phyloP scores from a whole-genome alignment of 1,139 yeast genomes.

The Saccharomyces hybrid region DNA sequence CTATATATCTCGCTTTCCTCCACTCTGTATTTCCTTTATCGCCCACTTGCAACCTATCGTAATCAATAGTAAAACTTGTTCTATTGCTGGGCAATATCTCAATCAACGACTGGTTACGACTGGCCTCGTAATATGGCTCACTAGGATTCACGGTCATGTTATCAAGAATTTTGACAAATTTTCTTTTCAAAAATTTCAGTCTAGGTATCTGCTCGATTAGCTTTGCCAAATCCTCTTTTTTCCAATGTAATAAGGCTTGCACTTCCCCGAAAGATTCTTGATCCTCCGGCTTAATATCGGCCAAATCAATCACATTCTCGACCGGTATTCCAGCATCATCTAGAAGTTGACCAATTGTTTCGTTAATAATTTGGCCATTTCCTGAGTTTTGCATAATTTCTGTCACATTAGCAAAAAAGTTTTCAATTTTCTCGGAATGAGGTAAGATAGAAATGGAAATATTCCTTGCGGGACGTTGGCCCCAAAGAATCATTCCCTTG shows the following conservation, averaged over 20 bases:
- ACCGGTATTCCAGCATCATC: background rate
- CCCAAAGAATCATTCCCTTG: slow-evolving; percentile 39
- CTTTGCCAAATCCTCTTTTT: slow-evolving; percentile 30
- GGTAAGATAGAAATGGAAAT: slow-evolving; percentile 33
- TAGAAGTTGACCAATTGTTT: background rate
- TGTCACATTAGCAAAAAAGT: slow-evolving; percentile 17
- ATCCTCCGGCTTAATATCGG: slow-evolving; percentile 5
- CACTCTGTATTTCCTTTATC: slow-evolving; percentile 12
- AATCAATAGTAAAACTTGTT: slow-evolving; percentile 37
- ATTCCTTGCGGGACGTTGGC: slow-evolving; percentile 37
- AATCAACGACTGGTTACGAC: slow-evolving; percentile 31
- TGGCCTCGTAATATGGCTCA: slow-evolving; percentile 39
- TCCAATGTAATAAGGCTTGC: slow-evolving; percentile 22
- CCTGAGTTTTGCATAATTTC: slow-evolving; percentile 12
- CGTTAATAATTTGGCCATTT: slow-evolving; percentile 4
- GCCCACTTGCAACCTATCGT: slow-evolving; percentile 13
- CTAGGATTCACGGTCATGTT: slow-evolving; percentile 35
- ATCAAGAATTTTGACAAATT: slow-evolving; percentile 35
- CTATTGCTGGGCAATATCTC: slow-evolving; percentile 42
- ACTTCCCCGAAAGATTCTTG: slow-evolving; percentile 13
- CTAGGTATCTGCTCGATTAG: slow-evolving; percentile 23
- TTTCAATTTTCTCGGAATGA: slow-evolving; percentile 18
- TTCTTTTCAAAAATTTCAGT: slow-evolving; percentile 23
- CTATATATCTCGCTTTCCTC: slow-evolving; percentile 36
- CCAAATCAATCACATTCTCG: slow-evolving; percentile 9